Base-by-base conservation (phyloP, 2,329 filamentous ascomycete genomes). In the Monilinia aucupariae region DNA sequence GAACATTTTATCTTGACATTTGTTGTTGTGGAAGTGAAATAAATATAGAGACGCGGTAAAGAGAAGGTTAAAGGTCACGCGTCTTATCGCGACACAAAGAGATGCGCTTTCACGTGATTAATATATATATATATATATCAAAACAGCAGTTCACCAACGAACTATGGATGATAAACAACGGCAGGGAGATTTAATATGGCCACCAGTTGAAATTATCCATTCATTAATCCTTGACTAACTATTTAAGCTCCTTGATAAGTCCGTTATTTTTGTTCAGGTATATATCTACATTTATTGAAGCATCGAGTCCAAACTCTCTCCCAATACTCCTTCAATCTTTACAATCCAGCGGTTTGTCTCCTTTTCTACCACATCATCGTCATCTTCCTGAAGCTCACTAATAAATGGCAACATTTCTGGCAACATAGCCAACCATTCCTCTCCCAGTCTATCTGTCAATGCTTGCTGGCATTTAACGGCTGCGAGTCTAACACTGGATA, bases 331-430 rank as follows among this genome's bases (percentile, higher is more conserved):
- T 77, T 97, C 93, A 73, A 99, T 96, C 76, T 87, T 86, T 73
- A 88, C 84, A 70, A 97, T 94, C 93, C 94, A 97, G 71, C 85
- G 82, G 73, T 92, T 84, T 45, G 92, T 93, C 79, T 96, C 92
- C 72, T 86, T 81, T 79, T 99, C 94, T 30, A 99, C 93, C 34
- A 83, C 82, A 78, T 97, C 94, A 73, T 97, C 92, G 69, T 97
- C 94, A 74, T 99, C 94, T 74, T 99, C 94, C 78, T 96, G 89
- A 72, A 96, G 76, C 78, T 99, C 94, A 72, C 91, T 96, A 70
- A 99, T 96, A 68, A 93, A 91, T 25, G 96, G 93, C 74, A 99
- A 78, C 89, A 97, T 97, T 82, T 99, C 94, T 0, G 93, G 91
- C 73, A 97, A 76, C 79, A 96, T 83, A 1, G 87, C 84, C 64